Evolutionary conservation across 1,284 basidiomycete genomes (phyloP).

Genomic region (Microbotryum lychnidis-dioicae): DNA sequence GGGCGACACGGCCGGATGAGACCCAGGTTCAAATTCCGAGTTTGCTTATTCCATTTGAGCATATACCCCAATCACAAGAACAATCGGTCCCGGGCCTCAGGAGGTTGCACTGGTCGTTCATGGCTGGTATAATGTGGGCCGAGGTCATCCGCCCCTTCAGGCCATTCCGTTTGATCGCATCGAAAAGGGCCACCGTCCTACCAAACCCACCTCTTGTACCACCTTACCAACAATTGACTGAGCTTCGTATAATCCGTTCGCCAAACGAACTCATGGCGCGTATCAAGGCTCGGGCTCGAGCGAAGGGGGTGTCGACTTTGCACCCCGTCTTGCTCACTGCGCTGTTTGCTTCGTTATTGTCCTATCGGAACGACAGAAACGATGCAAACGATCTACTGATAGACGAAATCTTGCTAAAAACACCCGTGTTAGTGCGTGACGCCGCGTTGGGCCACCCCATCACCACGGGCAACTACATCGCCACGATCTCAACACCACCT

Average conservation of each 20-base stretch:
- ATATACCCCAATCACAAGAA: too few species aligned
- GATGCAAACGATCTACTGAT: too few species aligned
- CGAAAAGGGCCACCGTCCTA: not conserved
- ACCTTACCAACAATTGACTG: not conserved
- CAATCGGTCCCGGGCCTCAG: too few species aligned
- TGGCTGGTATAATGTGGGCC: not conserved
- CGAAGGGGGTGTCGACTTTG: constrained; percentile 7
- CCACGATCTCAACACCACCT: not conserved
- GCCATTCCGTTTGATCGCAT: constrained; percentile 3
- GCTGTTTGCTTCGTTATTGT: not conserved
- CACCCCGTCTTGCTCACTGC: constrained; percentile 8
- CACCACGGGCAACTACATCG: constrained; percentile 12
- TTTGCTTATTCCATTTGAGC: not conserved
- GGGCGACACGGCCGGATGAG: not conserved
- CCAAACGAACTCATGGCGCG: not conserved
- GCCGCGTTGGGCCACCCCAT: not conserved
- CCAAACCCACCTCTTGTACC: not conserved
- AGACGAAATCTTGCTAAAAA: not conserved
- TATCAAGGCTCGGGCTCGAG: not conserved
- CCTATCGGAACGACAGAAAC: too few species aligned
- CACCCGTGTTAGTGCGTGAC: constrained; percentile 10
- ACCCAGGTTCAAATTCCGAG: not conserved
- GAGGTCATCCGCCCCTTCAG: constrained; percentile 2
- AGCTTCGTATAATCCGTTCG: not conserved
- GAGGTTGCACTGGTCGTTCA: too few species aligned